These are phyloP conservation scores for Ballota nigra DNA, from an alignment of 257 asterid species.

Conservation along the genomic window DNA sequence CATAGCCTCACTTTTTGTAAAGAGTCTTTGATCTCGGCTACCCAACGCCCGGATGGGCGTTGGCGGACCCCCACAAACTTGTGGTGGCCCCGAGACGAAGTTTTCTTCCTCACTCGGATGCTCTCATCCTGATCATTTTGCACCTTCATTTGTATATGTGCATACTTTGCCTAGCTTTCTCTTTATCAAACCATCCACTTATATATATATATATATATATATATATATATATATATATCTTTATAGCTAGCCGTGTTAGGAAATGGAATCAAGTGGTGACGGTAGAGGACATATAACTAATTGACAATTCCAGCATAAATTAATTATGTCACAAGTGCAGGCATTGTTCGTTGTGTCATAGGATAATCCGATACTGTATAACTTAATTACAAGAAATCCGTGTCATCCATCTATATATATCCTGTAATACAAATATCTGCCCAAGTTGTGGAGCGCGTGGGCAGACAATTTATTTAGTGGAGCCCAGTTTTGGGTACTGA, in stretches of 20 bases:
- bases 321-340: slow-evolving; percentile 39
- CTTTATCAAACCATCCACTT: slow-evolving; percentile 4
- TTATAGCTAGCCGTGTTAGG: slow-evolving; percentile 33
- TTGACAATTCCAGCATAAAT: slow-evolving; percentile 19
- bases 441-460: too few species aligned
- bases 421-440: too few species aligned
- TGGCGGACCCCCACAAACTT: slow-evolving; percentile 77
- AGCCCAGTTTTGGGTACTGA: too few species aligned
- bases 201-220: slow-evolving; percentile 28
- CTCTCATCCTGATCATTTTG: slow-evolving; percentile 31
- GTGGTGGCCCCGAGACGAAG: slow-evolving; percentile 71
- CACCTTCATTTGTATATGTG: slow-evolving; percentile 39
- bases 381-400: slow-evolving; percentile 30
- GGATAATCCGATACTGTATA: slow-evolving; percentile 22
- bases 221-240: too few species aligned
- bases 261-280: slow-evolving; percentile 23
- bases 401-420: too few species aligned
- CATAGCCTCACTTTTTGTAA: slow-evolving; percentile 74
- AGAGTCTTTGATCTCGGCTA: slow-evolving; percentile 85
- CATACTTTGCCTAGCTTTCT: not conserved
- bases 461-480: too few species aligned
- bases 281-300: slow-evolving; percentile 25
- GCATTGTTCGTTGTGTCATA: slow-evolving; percentile 55
- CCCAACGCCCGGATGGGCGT: slow-evolving; percentile 89
- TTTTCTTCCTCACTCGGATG: slow-evolving; percentile 36